Evolutionary conservation across 2,329 filamentous ascomycete species (phyloP).

Genomic region (Periconia digitata): DNA sequence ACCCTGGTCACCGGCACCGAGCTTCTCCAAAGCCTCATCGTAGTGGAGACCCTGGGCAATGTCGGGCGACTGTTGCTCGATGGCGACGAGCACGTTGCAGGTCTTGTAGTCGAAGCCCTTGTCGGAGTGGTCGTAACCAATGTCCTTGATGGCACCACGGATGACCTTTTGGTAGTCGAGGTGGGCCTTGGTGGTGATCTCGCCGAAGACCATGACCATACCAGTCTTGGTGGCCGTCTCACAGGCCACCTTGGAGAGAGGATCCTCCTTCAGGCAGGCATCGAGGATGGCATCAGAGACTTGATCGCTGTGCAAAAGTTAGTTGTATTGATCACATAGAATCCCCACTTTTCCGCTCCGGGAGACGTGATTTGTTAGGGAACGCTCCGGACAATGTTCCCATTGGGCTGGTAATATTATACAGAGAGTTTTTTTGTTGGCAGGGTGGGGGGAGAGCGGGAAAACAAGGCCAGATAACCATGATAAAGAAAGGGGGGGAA

Average conservation of each 20-base stretch:
- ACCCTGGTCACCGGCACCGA: conserved; percentile 98
- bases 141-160: conserved; percentile 93
- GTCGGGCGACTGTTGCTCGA: conserved; percentile 98
- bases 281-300: conserved; percentile 98
- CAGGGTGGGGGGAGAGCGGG: neutral
- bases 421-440: neutral
- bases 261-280: conserved; percentile 92
- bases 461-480: neutral
- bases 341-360: neutral
- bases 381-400: conserved; percentile 4
- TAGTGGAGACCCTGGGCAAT: conserved; percentile 99
- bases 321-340: neutral
- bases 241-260: conserved; percentile 96
- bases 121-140: conserved; percentile 93
- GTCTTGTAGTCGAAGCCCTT: conserved; percentile 99
- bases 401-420: conserved; percentile 3
- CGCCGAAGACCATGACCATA: conserved; percentile 83
- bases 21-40: conserved; percentile 94
- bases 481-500: neutral
- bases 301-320: conserved; percentile 66
- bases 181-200: conserved; percentile 95
- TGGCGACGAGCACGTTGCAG: conserved; percentile 95
- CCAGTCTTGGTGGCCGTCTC: conserved; percentile 99
- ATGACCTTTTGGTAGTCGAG: conserved; percentile 99
- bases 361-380: neutral